phyloP scores from a whole-genome alignment of 192 early-diverging fungal genomes.

The Linnemannia zychae region DNA sequence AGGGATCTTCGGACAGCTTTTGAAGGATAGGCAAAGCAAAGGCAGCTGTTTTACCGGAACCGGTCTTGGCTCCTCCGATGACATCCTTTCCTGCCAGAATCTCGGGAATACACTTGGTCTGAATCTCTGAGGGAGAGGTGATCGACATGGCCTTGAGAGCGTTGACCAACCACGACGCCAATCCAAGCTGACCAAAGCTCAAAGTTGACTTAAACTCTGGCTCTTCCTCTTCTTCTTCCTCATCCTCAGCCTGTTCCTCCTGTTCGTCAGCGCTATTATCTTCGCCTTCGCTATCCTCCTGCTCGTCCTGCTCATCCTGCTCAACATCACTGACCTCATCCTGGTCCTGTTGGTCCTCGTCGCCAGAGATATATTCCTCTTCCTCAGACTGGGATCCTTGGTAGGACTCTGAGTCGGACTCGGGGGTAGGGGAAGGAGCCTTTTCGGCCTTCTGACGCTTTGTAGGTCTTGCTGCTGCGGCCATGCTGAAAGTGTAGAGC shows the following conservation, averaged over 20 bases:
- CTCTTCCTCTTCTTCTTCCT: slow-evolving; percentile 58
- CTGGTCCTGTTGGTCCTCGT: slow-evolving; percentile 8
- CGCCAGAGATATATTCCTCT: background rate
- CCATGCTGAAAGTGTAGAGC: background rate
- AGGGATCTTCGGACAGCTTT: slow-evolving; percentile 95
- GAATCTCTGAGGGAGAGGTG: slow-evolving; percentile 91
- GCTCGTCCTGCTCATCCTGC: slow-evolving; percentile 11
- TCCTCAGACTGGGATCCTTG: background rate
- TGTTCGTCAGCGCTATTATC: background rate
- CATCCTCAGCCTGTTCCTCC: slow-evolving; percentile 26
- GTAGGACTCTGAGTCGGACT: background rate
- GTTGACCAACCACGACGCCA: slow-evolving; percentile 86
- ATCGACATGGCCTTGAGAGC: slow-evolving; percentile 88
- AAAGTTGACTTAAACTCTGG: slow-evolving; percentile 16
- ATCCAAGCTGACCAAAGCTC: slow-evolving; percentile 80
- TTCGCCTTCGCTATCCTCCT: background rate
- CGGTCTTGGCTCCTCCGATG: slow-evolving; percentile 96
- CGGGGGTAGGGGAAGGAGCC: background rate
- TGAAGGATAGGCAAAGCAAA: slow-evolving; percentile 99
- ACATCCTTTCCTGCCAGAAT: slow-evolving; percentile 85
- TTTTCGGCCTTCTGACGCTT: slow-evolving; percentile 20
- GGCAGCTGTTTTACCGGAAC: slow-evolving; percentile 97
- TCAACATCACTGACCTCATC: background rate
- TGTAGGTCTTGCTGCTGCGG: slow-evolving; percentile 5
- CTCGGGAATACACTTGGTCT: slow-evolving; percentile 85